A percentile compares a stretch with the other conserved stretches of the same genome.
phyloP scores from a whole-genome alignment of 2,329 filamentous ascomycete genomes.

The Exophiala xenobiotica region DNA sequence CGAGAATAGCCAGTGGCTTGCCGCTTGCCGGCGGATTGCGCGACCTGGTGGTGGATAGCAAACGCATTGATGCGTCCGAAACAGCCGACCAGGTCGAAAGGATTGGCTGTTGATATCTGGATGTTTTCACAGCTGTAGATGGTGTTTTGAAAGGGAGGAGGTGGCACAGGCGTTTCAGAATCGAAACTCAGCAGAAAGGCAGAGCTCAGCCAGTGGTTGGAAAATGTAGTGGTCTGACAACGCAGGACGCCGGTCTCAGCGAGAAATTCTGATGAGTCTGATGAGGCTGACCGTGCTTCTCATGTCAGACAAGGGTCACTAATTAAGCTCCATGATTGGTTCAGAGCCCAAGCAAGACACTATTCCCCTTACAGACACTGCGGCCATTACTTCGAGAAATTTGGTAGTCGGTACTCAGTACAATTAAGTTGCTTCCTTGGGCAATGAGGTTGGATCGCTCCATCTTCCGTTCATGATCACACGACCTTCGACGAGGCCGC shows the following conservation, averaged over 20 bases:
- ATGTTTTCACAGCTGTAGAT: constrained; percentile 8
- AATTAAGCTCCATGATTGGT: background rate
- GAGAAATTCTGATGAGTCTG: too few relatives aligned
- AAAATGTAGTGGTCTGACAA: too few relatives aligned
- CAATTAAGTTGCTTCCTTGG: constrained; percentile 2
- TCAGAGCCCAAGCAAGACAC: background rate
- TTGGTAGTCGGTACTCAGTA: constrained; percentile 9
- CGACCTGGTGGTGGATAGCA: constrained; percentile 16
- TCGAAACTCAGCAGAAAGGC: constrained; percentile 14
- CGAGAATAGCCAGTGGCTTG: constrained; percentile 29
- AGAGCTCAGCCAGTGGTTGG: constrained; percentile 18
- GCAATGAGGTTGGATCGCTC: constrained; percentile 11
- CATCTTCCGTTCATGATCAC: constrained; percentile 24
- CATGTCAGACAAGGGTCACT: too few relatives aligned
- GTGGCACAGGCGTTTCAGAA: constrained; percentile 25
- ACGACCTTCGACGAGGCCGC: constrained; percentile 28
- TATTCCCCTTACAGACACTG: constrained; percentile 12
- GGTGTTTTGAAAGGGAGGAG: constrained; percentile 10
- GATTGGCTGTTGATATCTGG: constrained; percentile 16
- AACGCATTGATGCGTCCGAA: constrained; percentile 14
- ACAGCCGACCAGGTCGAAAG: constrained; percentile 12
- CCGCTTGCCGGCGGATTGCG: constrained; percentile 11
- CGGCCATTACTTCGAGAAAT: constrained; percentile 1
- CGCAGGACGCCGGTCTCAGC: too few relatives aligned
- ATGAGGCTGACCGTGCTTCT: too few relatives aligned